Evolutionary conservation across 2,329 filamentous ascomycete genomes (phyloP).

Genomic region (Cladosporium sp.): DNA sequence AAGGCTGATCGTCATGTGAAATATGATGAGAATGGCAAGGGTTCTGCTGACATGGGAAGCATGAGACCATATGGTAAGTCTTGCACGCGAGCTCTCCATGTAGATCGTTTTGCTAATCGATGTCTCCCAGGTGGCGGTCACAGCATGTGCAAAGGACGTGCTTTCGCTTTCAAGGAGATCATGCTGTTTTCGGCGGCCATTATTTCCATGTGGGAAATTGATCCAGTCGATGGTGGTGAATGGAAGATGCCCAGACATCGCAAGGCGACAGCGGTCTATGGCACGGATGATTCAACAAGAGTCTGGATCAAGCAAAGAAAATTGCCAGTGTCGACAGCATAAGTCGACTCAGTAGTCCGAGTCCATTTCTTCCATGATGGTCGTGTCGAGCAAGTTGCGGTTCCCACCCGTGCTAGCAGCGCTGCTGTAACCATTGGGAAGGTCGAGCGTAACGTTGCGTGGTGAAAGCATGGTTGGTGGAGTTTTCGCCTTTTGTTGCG

Average conservation of each 20-base stretch:
- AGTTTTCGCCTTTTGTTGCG: slow-evolving; percentile 20
- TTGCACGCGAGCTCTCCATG: background rate
- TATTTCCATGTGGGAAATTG: slow-evolving; percentile 54
- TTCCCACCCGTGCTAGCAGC: slow-evolving; percentile 30
- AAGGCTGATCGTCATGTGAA: slow-evolving; percentile 32
- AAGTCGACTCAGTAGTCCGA: slow-evolving; percentile 38
- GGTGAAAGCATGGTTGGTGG: slow-evolving; percentile 18
- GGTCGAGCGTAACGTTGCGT: slow-evolving; percentile 19
- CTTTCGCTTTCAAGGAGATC: slow-evolving; percentile 49
- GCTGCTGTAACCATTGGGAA: slow-evolving; percentile 27
- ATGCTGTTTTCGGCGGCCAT: slow-evolving; percentile 51
- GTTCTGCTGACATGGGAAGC: slow-evolving; percentile 37
- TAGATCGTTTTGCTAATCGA: background rate
- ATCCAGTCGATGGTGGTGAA: slow-evolving; percentile 39
- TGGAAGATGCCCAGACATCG: slow-evolving; percentile 51
- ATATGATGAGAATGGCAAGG: slow-evolving; percentile 25
- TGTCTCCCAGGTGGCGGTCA: slow-evolving; percentile 38
- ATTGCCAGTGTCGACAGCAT: slow-evolving; percentile 2
- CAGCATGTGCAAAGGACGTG: slow-evolving; percentile 47
- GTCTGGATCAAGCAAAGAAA: slow-evolving; percentile 46
- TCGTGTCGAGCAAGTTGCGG: slow-evolving; percentile 57
- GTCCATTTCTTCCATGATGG: slow-evolving; percentile 70
- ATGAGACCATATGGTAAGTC: slow-evolving; percentile 43
- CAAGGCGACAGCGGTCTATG: slow-evolving; percentile 47
- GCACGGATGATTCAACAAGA: slow-evolving; percentile 49